Evolutionary conservation across 768 basidiomycete genomes (phyloP).

Genomic region (Leucosporidium creatinivorum): DNA sequence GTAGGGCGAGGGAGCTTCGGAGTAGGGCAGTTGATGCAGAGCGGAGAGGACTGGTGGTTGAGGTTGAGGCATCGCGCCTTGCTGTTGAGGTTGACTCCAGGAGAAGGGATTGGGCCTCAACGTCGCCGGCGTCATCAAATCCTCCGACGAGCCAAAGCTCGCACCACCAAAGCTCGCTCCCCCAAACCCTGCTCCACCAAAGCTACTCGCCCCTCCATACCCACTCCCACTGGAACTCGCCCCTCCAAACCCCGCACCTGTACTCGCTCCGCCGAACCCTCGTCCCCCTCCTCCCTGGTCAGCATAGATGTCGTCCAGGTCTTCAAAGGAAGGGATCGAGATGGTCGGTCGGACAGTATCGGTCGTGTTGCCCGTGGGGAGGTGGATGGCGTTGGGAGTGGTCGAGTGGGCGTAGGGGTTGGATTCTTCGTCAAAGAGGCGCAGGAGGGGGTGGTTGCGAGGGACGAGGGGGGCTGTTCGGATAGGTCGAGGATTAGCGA

Average conservation of each 20-base stretch:
- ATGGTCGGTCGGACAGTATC: constrained; percentile 30
- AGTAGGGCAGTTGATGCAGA: neutral
- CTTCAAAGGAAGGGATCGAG: constrained; percentile 27
- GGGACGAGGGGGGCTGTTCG: neutral
- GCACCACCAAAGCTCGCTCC: neutral
- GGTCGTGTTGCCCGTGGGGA: constrained; percentile 8
- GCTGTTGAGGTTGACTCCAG: neutral
- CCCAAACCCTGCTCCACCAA: neutral
- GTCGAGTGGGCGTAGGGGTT: constrained; percentile 43
- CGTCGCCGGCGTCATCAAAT: constrained; percentile 18
- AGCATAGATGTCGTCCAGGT: constrained; percentile 14
- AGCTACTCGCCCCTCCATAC: no score
- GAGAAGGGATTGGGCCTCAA: constrained; percentile 12
- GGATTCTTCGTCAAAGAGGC: constrained; percentile 34
- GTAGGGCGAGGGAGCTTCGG: neutral
- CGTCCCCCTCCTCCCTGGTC: neutral
- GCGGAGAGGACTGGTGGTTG: neutral
- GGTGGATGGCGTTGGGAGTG: constrained; percentile 52
- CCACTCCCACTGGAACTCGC: no score
- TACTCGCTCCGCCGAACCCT: no score
- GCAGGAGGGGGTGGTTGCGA: constrained; percentile 29
- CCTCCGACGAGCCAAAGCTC: constrained; percentile 1
- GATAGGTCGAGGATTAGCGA: neutral
- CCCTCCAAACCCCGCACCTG: no score
- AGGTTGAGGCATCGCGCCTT: no score